Conservation (phyloP, 2,329 filamentous ascomycete genomes). For the Aspergillus cejpii region DNA sequence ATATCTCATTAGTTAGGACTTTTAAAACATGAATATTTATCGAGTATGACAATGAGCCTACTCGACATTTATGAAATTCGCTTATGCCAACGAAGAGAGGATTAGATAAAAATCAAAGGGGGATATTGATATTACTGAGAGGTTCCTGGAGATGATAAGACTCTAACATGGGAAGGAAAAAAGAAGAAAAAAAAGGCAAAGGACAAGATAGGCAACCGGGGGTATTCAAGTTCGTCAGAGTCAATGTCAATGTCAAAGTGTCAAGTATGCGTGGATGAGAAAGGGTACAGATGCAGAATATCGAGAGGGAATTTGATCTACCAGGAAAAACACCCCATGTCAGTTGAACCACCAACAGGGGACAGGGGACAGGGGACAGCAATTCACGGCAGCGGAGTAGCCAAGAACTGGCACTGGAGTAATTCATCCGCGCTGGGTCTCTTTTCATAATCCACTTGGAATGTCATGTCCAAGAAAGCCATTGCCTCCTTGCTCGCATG, state of each 20-base stretch:
- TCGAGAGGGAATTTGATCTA: background rate
- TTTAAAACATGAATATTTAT: no score
- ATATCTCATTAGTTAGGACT: no score
- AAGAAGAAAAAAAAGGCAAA: background rate
- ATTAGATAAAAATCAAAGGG: no score
- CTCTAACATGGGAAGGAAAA: background rate
- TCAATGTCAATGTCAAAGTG: no score
- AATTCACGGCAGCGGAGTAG: slow-evolving; percentile 54
- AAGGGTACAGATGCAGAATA: background rate
- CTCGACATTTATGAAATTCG: no score
- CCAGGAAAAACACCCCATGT: background rate
- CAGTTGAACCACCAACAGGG: background rate
- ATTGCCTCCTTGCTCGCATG: slow-evolving; percentile 76
- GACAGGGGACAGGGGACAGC: background rate
- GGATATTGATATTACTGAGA: no score
- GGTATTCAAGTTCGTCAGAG: slow-evolving; percentile 1
- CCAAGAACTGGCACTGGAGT: slow-evolving; percentile 73
- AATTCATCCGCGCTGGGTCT: slow-evolving; percentile 88
- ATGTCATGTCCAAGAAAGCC: slow-evolving; percentile 78
- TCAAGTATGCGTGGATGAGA: no score
- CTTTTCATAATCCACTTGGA: slow-evolving; percentile 91
- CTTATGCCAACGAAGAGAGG: no score
- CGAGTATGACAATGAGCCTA: no score
- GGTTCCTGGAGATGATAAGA: background rate
- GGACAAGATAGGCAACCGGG: background rate